Conservation (phyloP, 805 yeast genomes). For the Debaryomyces hansenii region DNA sequence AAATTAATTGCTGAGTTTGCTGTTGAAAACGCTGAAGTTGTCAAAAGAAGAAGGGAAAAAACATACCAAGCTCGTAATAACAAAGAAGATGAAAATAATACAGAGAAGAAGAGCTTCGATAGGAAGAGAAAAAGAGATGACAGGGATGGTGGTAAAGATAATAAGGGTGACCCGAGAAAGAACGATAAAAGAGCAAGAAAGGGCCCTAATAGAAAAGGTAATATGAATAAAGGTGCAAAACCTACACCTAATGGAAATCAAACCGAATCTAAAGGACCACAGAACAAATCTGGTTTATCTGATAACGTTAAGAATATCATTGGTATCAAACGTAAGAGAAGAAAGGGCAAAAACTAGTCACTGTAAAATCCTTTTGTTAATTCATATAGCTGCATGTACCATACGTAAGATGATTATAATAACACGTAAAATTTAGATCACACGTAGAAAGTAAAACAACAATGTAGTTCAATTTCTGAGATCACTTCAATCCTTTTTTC, state of each 20-base stretch:
- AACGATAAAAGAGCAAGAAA: constrained; percentile 23
- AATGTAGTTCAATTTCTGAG: too few relatives aligned
- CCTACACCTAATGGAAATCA: constrained; percentile 3
- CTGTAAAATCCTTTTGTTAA: not conserved
- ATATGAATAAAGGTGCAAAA: constrained; percentile 42
- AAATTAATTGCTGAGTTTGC: constrained; percentile 93
- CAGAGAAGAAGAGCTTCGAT: not conserved
- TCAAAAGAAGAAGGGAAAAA: constrained; percentile 83
- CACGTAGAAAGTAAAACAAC: too few relatives aligned
- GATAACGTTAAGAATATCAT: constrained; percentile 63
- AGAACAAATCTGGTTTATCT: constrained; percentile 37
- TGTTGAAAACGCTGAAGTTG: constrained; percentile 90
- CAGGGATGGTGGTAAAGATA: constrained; percentile 11
- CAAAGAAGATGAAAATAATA: constrained; percentile 8
- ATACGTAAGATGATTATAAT: not conserved
- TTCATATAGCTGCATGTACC: not conserved
- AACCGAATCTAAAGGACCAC: constrained; percentile 13
- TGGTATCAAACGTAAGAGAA: constrained; percentile 68
- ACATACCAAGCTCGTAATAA: constrained; percentile 42
- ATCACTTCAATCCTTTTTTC: too few relatives aligned
- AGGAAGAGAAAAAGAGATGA: constrained; percentile 27
- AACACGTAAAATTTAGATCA: not conserved
- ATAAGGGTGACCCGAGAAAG: constrained; percentile 11
- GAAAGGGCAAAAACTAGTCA: constrained; percentile 42
- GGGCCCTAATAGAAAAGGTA: constrained; percentile 41